A percentile compares a stretch with the other conserved stretches of the same genome.
Conservation (phyloP, 805 yeast species). For the Saturnispora dispora region DNA sequence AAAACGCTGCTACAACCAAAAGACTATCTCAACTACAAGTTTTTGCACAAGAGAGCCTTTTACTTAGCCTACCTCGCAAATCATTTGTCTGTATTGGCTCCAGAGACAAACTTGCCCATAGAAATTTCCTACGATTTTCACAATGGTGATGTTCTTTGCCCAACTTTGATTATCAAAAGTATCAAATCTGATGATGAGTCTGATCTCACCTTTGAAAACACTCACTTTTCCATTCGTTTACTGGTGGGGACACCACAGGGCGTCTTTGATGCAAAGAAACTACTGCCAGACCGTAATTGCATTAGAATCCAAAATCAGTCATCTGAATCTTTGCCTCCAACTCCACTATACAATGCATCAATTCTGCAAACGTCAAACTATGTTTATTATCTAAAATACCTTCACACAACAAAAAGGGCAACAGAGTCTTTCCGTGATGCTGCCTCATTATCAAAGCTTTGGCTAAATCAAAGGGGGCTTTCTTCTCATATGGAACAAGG, state of each 20-base stretch:
- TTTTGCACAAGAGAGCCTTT: constrained; percentile 81
- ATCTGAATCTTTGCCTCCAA: constrained; percentile 39
- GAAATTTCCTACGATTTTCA: constrained; percentile 54
- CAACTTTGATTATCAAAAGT: constrained; percentile 59
- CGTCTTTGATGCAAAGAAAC: constrained; percentile 63
- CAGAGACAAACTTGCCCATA: constrained; percentile 50
- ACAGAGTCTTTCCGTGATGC: constrained; percentile 85
- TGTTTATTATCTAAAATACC: constrained; percentile 61
- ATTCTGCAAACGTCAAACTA: constrained; percentile 60
- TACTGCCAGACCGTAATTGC: constrained; percentile 74
- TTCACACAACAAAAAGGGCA: constrained; percentile 66
- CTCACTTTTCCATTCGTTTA: constrained; percentile 63
- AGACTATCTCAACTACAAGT: constrained; percentile 85
- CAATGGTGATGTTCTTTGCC: constrained; percentile 71
- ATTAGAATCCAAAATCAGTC: constrained; percentile 49
- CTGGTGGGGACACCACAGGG: constrained; percentile 66
- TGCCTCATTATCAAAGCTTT: constrained; percentile 72
- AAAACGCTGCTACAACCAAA: constrained; percentile 63
- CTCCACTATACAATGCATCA: constrained; percentile 82
- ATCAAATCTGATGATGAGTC: constrained; percentile 34
- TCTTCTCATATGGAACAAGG: constrained; percentile 48
- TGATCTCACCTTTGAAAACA: constrained; percentile 50
- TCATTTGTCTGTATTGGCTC: constrained; percentile 44
- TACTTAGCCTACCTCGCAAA: constrained; percentile 75
- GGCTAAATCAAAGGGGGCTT: constrained; percentile 86